A percentile compares a stretch with the other conserved stretches of the same genome.
Conservation (phyloP, 345 rosid species). For the Cardamine occulta region DNA sequence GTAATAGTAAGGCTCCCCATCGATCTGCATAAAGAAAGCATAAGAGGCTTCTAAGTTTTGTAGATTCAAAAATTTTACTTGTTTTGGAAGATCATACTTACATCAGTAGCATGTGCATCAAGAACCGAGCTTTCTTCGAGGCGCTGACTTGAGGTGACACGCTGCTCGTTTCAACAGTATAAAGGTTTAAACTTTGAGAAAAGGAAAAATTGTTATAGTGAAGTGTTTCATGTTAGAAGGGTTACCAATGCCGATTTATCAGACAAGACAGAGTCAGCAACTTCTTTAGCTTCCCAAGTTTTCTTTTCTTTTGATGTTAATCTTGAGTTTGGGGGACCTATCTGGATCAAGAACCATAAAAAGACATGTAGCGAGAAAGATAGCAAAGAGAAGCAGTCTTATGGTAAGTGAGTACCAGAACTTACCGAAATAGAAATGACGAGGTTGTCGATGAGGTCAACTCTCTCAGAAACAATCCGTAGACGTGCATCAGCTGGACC, state of each 20-base stretch:
- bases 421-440: slow-evolving; percentile 81
- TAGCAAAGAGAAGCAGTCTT: background rate
- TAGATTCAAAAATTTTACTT: background rate
- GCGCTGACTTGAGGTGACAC: slow-evolving; percentile 92
- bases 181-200: slow-evolving; percentile 15
- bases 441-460: slow-evolving; percentile 84
- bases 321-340: slow-evolving; percentile 89
- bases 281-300: slow-evolving; percentile 82
- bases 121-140: slow-evolving; percentile 87
- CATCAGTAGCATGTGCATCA: slow-evolving; percentile 71
- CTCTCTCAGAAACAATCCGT: slow-evolving; percentile 87
- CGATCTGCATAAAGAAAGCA: slow-evolving; percentile 52
- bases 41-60: background rate
- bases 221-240: slow-evolving; percentile 12
- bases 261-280: slow-evolving; percentile 89
- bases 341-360: slow-evolving; percentile 63
- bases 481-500: slow-evolving; percentile 88
- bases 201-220: background rate
- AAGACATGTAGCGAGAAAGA: slow-evolving; percentile 37
- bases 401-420: slow-evolving; percentile 22
- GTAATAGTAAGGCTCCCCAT: slow-evolving; percentile 89
- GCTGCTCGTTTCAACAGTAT: slow-evolving; percentile 52
- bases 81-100: slow-evolving; percentile 42
- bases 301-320: slow-evolving; percentile 82
- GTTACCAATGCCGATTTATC: slow-evolving; percentile 93